These are phyloP conservation scores for Trichoderma atrobrunneum DNA, from an alignment of 2,329 filamentous ascomycete genomes.

Conservation along the genomic window DNA sequence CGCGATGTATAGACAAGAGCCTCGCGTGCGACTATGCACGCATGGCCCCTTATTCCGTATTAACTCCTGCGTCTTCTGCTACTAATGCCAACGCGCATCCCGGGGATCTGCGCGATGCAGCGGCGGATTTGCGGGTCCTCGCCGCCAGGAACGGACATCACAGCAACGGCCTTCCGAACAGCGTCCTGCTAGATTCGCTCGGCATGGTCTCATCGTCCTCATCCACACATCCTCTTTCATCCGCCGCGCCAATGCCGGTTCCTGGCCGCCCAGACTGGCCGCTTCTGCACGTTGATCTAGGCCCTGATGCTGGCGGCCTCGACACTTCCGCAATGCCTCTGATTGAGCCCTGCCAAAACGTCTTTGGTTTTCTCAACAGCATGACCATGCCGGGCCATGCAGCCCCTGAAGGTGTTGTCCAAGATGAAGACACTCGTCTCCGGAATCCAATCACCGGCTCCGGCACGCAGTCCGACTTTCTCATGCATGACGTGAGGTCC, in stretches of 20 bases:
- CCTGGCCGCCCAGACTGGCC: not conserved
- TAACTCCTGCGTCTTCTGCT: not conserved
- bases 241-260: not conserved
- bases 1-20: slow-evolving; percentile 16
- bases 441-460: not conserved
- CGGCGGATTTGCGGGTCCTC: not conserved
- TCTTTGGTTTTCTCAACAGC: not conserved
- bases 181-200: not conserved
- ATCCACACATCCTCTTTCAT: not conserved
- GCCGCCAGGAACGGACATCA: not conserved
- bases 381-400: not conserved
- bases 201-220: not conserved
- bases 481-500: not conserved
- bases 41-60: not conserved
- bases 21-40: slow-evolving; percentile 19
- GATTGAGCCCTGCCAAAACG: not conserved
- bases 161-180: not conserved
- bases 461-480: not conserved
- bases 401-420: not conserved
- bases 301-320: not conserved
- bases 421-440: not conserved
- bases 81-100: not conserved
- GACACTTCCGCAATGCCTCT: not conserved
- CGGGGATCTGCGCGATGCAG: not conserved
- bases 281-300: not conserved